phyloP scores from a whole-genome alignment of 345 rosid species.

The Sonneratia alba region DNA sequence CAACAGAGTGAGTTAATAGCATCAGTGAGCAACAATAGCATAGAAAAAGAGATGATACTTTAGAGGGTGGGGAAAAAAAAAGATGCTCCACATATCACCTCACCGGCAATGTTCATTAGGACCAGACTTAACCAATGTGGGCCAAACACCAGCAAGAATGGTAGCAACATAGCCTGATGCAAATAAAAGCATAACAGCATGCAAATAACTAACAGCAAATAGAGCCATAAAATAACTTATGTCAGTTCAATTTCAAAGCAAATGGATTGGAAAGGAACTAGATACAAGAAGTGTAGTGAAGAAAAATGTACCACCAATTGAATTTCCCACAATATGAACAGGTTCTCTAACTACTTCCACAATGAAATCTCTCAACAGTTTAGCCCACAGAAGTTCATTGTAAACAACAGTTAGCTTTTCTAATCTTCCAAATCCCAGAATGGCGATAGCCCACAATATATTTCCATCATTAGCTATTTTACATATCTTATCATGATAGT shows the following conservation, averaged over 20 bases:
- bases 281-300: background rate
- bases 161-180: slow-evolving; percentile 63
- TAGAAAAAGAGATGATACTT: slow-evolving; percentile 14
- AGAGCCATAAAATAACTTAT: background rate
- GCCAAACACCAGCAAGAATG: slow-evolving; percentile 57
- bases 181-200: background rate
- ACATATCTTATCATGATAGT: slow-evolving; percentile 60
- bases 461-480: slow-evolving; percentile 43
- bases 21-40: background rate
- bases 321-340: slow-evolving; percentile 73
- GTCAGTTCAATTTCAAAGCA: background rate
- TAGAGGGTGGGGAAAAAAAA: slow-evolving; percentile 22
- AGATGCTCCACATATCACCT: slow-evolving; percentile 50
- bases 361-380: slow-evolving; percentile 71
- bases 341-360: slow-evolving; percentile 74
- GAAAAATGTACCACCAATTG: slow-evolving; percentile 61
- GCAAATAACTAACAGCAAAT: slow-evolving; percentile 6
- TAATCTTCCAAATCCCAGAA: slow-evolving; percentile 83
- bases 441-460: slow-evolving; percentile 64
- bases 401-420: slow-evolving; percentile 77
- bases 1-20: background rate
- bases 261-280: background rate
- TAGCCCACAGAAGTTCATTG: slow-evolving; percentile 82
- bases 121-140: slow-evolving; percentile 53
- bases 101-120: slow-evolving; percentile 73